Percentiles rank a stretch among this genome's conserved stretches.
These are phyloP conservation scores for Pythium oligandrum DNA, from an alignment of 352 stramenopile species.

Conservation along the genomic window DNA sequence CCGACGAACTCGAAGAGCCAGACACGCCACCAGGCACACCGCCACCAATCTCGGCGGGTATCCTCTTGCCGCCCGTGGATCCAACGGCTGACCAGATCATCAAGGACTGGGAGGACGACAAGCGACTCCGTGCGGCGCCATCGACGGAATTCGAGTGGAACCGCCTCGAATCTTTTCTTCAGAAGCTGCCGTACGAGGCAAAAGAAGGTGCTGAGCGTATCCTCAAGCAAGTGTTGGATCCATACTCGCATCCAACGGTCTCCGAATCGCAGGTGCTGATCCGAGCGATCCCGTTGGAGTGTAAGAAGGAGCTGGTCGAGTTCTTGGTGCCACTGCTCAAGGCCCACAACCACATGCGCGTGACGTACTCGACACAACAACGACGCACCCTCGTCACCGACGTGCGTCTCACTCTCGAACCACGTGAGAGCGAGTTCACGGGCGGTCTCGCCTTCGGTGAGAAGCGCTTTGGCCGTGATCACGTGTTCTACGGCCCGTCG, in stretches of 20 bases:
- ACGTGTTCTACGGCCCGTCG: constrained; percentile 64
- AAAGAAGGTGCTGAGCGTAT: constrained; percentile 62
- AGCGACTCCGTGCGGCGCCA: constrained; percentile 40
- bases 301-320: constrained; percentile 49
- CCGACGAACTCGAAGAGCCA: constrained; percentile 29
- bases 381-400: constrained; percentile 74
- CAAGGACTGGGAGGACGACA: constrained; percentile 63
- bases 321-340: constrained; percentile 73
- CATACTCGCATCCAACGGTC: constrained; percentile 32
- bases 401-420: constrained; percentile 74
- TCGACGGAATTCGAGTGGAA: constrained; percentile 42
- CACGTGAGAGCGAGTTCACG: constrained; percentile 55
- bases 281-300: constrained; percentile 40
- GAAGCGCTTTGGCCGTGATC: constrained; percentile 62
- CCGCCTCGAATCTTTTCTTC: constrained; percentile 40
- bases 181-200: constrained; percentile 62
- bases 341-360: constrained; percentile 54
- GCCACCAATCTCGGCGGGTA: constrained; percentile 56
- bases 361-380: constrained; percentile 66
- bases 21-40: constrained; percentile 74
- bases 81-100: constrained; percentile 55
- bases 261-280: constrained; percentile 72
- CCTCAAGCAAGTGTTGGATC: constrained; percentile 44
- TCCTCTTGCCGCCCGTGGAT: constrained; percentile 42
- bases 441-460: constrained; percentile 44